Base-by-base conservation (phyloP, 345 rosid genomes). In the Capsella bursapastoris region DNA sequence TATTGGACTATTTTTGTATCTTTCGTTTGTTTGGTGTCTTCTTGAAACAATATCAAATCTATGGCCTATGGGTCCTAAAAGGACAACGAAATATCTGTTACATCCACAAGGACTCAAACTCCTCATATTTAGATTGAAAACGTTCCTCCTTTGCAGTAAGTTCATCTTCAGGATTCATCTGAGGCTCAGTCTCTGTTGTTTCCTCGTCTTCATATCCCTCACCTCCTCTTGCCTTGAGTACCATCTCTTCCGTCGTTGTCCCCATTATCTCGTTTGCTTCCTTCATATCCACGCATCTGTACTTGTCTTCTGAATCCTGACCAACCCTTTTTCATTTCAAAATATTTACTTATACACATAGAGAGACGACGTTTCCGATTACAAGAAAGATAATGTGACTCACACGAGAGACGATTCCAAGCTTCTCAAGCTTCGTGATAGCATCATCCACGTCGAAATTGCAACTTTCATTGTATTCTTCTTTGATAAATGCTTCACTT, bases 391-490 rank as follows among this genome's bases (percentile, higher is more conserved):
- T 41, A 29, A 35, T 70, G 27, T 25, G 15, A 51, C 77, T 81
- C 79, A 87, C 92, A 84, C 55, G 84, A 61, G 78, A 62, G 60
- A 90, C 82, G 63, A 90, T 75, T 57, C 91, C 90, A 47, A 88
- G 72, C 83, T 88, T 88, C 83, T 84, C 86, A 49, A 88, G 80
- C 83, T 88, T 89, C 22, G 65, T 76, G 52, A 89, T 64, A 22
- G 97, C 93, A 80, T 88, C 96, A 76, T 91, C 93, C 32, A 86
- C 91, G 45, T 89, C 96, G 34, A 89, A 91, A 72, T 91, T 89
- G 50, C 96, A 89, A 63, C 71, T 78, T 70, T 83, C 84, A 28
- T 74, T 79, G 50, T 86, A 89, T 55, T 82, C 84, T 71, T 84
- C 83, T 61, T 79, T 86, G 27, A 92, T 81, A 2, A 88, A 77